Evolutionary conservation across 164 flowering plant species (phyloP).

Genomic region (Cinnamomum chago): DNA sequence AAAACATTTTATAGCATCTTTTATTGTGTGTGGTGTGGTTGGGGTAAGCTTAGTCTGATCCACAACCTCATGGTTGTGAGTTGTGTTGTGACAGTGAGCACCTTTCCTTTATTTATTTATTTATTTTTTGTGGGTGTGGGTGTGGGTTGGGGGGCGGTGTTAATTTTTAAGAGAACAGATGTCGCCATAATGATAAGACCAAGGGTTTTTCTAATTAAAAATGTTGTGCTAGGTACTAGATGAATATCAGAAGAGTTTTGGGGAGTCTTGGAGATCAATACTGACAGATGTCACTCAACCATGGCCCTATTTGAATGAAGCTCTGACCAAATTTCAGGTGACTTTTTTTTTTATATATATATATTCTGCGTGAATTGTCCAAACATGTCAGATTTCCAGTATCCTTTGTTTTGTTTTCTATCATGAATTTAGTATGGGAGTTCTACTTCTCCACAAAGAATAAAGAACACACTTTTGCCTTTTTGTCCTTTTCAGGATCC

Average conservation of each 20-base stretch:
- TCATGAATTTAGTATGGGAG: neutral
- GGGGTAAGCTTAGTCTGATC: neutral
- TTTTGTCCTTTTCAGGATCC: conserved; percentile 59
- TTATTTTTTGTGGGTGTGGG: too few relatives aligned
- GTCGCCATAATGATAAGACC: neutral
- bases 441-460: neutral
- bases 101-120: too few relatives aligned
- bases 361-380: neutral
- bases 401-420: neutral
- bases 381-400: too few relatives aligned
- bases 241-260: conserved; percentile 86
- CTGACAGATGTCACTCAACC: conserved; percentile 62
- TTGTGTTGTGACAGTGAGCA: too few relatives aligned
- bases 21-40: neutral
- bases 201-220: neutral
- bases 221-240: conserved; percentile 59
- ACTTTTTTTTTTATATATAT: neutral
- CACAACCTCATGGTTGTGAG: too few relatives aligned
- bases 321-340: conserved; percentile 87
- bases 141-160: too few relatives aligned
- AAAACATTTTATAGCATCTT: neutral
- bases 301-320: conserved; percentile 85
- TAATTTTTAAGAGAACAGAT: too few relatives aligned
- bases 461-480: neutral
- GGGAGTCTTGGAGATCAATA: conserved; percentile 78